These are phyloP conservation scores for Kandelia obovata DNA, from an alignment of 345 rosid species.

Conservation along the genomic window DNA sequence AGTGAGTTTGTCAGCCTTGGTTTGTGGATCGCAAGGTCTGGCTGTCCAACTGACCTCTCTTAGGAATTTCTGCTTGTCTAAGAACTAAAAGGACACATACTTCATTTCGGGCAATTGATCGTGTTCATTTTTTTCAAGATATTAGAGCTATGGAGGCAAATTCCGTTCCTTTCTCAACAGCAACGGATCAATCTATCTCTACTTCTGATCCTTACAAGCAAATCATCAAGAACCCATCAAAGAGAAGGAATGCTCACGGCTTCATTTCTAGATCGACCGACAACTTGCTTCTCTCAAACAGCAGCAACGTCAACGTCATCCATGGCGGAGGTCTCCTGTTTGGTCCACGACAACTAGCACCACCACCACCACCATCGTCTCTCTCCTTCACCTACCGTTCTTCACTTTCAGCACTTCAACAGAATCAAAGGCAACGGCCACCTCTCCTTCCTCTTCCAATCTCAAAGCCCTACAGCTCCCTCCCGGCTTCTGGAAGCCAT, in stretches of 20 bases:
- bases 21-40: too few species aligned
- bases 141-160: constrained; percentile 38
- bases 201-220: constrained; percentile 33
- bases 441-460: constrained; percentile 70
- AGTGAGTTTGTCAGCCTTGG: too few species aligned
- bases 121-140: too few species aligned
- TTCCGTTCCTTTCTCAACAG: constrained; percentile 8
- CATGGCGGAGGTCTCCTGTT: constrained; percentile 31
- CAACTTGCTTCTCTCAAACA: constrained; percentile 31
- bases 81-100: too few species aligned
- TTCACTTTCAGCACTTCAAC: constrained; percentile 11
- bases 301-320: not conserved
- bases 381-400: constrained; percentile 30
- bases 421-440: constrained; percentile 31
- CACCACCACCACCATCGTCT: constrained; percentile 35
- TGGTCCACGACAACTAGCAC: constrained; percentile 16
- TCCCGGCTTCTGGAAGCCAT: constrained; percentile 29
- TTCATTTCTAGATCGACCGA: constrained; percentile 36
- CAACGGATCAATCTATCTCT: constrained; percentile 26
- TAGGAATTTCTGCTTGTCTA: too few species aligned
- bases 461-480: constrained; percentile 30
- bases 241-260: constrained; percentile 17
- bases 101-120: too few species aligned
- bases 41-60: too few species aligned
- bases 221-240: constrained; percentile 28